Evolutionary conservation across 2,329 filamentous ascomycete genomes (phyloP).

Genomic region (Trichoderma atroviride): DNA sequence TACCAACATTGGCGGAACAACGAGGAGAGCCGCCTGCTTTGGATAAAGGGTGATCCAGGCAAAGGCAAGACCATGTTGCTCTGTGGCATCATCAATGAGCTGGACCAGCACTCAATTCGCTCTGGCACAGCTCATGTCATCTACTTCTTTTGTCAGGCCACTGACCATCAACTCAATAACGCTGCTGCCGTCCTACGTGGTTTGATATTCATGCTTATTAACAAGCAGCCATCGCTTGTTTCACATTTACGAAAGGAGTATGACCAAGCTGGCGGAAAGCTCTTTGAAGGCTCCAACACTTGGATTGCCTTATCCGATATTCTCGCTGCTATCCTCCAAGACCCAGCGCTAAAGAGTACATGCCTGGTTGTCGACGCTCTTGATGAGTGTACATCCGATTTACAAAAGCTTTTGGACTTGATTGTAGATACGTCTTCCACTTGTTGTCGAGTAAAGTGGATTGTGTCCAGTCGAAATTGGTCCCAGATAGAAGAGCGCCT

Average conservation of each 20-base stretch:
- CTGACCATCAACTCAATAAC: constrained; percentile 41
- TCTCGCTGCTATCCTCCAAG: constrained; percentile 44
- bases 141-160: constrained; percentile 25
- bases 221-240: constrained; percentile 39
- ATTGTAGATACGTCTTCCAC: constrained; percentile 31
- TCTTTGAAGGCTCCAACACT: constrained; percentile 47
- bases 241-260: constrained; percentile 43
- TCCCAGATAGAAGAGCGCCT: constrained; percentile 41
- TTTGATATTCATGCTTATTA: constrained; percentile 45
- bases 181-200: constrained; percentile 47
- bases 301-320: constrained; percentile 43
- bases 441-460: constrained; percentile 41
- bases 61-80: constrained; percentile 51
- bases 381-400: constrained; percentile 41
- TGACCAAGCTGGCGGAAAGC: constrained; percentile 36
- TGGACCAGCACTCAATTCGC: not conserved
- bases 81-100: constrained; percentile 39
- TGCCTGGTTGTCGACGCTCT: constrained; percentile 50
- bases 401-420: constrained; percentile 44
- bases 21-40: constrained; percentile 36
- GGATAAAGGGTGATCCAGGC: constrained; percentile 45
- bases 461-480: constrained; percentile 50
- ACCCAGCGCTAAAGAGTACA: constrained; percentile 34
- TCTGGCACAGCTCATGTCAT: constrained; percentile 22
- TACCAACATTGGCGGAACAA: constrained; percentile 32